Base-by-base conservation (phyloP, 2,329 filamentous ascomycete genomes). In the Pyrenochaeta sp. region DNA sequence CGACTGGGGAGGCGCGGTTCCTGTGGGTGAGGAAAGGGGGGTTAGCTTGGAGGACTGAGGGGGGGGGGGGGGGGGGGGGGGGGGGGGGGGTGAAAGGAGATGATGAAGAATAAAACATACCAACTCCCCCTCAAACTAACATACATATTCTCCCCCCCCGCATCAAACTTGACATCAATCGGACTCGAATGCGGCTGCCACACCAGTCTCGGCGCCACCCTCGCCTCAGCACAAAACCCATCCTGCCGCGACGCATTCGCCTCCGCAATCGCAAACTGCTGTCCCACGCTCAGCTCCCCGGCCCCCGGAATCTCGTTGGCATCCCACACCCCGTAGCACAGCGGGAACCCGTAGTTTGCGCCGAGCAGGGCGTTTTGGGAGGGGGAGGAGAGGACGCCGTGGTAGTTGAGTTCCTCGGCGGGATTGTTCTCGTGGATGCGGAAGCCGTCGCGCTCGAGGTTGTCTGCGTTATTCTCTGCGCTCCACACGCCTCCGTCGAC, bases 111-210 rank as follows among this genome's bases (percentile, higher is more conserved):
- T n/a, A n/a, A n/a, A 22, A 35, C 30, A 19, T 45, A 48, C 83
- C 86, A 88, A 68, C 80, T 84, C 11, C 86, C 86, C 63, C 88
- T 86, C 67, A 89, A 87, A 1, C 81, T 75, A 17, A 90, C 71
- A 64, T 80, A 89, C 1, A 84, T 85, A 7, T 73, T 69, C 11
- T 74, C 75, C 9, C 75, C 77, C 32, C 79, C 81, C 28, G 72
- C 55, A 49, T 79, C 74, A 71, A 90, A 90, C 44, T 82, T 81
- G 56, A 89, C 79, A 51, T 88, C 85, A 1, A 89, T 72, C 0
- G 87, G 87, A 0, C 86, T 85, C 54, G 79, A 84, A 63, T 90
- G 87, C 0, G 86, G 80, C 38, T 79, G 72, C 63, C 84, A 81
- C 10, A 50, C 80, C 17, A 89, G 71, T 2, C 81, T 58, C 9